These are phyloP conservation scores for Curvularia hawaiiensis DNA, from an alignment of 2,329 filamentous ascomycete genomes.

Conservation along the genomic window DNA sequence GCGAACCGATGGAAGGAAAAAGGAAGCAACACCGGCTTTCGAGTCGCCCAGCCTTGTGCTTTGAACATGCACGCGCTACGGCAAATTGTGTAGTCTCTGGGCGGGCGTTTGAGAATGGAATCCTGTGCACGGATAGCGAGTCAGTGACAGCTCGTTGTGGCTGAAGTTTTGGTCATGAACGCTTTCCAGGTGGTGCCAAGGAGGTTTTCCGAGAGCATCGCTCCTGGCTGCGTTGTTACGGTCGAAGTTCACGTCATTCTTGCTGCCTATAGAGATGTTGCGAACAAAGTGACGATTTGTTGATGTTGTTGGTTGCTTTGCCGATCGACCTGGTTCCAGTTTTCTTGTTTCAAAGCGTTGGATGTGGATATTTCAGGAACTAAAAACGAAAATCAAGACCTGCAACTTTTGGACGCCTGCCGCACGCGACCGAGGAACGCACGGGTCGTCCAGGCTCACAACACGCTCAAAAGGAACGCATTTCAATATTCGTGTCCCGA, in stretches of 20 bases:
- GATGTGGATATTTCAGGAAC: neutral
- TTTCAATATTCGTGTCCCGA: neutral
- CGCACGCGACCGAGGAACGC: neutral
- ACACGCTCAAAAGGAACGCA: neutral
- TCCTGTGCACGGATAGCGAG: neutral
- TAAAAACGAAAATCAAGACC: neutral
- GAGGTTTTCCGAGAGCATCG: neutral
- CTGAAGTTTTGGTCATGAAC: neutral
- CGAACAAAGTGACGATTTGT: neutral
- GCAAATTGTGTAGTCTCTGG: conserved; percentile 2
- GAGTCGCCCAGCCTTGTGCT: neutral
- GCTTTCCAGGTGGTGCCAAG: too few species aligned
- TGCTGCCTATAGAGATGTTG: neutral
- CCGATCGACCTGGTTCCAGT: neutral
- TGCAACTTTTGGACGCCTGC: neutral
- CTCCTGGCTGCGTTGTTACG: neutral
- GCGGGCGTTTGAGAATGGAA: conserved; percentile 1
- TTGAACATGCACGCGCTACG: conserved; percentile 5
- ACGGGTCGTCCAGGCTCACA: neutral
- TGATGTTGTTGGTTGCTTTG: neutral
- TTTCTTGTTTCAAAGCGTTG: conserved; percentile 1
- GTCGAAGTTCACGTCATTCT: neutral
- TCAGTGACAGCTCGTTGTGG: neutral
- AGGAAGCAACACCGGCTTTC: conserved; percentile 9
- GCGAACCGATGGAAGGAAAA: conserved; percentile 12